Percentiles rank a stretch among this genome's conserved stretches.
phyloP scores from a whole-genome alignment of 108 stramenopile genomes.

The Nitzschia inconspicua region DNA sequence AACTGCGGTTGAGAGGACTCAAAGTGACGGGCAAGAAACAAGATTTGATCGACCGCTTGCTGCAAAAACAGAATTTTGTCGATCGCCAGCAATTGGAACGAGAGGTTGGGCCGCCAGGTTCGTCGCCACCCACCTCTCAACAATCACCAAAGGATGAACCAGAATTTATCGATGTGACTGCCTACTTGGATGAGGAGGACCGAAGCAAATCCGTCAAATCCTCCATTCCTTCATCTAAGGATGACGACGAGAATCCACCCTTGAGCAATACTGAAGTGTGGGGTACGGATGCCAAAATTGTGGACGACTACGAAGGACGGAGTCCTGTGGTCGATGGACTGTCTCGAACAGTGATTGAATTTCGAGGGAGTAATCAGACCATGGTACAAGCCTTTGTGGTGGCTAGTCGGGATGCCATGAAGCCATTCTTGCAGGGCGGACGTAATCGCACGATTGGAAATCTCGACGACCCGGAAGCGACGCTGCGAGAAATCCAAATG shows the following conservation, averaged over 20 bases:
- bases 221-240: conserved; percentile 4
- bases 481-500: conserved; percentile 60
- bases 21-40: conserved; percentile 66
- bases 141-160: conserved; percentile 48
- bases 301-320: conserved; percentile 79
- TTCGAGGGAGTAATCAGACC: conserved; percentile 61
- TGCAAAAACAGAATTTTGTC: conserved; percentile 5
- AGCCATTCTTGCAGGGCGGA: conserved; percentile 63
- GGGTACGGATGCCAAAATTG: conserved; percentile 77
- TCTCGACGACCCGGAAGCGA: conserved; percentile 46
- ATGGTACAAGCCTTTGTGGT: conserved; percentile 77
- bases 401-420: conserved; percentile 68
- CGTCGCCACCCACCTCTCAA: conserved; percentile 17
- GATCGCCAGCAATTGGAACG: background rate
- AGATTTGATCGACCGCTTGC: conserved; percentile 62
- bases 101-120: background rate
- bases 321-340: conserved; percentile 67
- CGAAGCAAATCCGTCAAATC: conserved; percentile 45
- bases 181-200: conserved; percentile 61
- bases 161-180: conserved; percentile 74
- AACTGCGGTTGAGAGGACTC: conserved; percentile 67
- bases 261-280: conserved; percentile 71
- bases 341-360: conserved; percentile 70
- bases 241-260: conserved; percentile 24
- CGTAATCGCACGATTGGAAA: conserved; percentile 24